Evolutionary conservation across 305 asterid genomes (phyloP).

Genomic region (Withania somnifera): DNA sequence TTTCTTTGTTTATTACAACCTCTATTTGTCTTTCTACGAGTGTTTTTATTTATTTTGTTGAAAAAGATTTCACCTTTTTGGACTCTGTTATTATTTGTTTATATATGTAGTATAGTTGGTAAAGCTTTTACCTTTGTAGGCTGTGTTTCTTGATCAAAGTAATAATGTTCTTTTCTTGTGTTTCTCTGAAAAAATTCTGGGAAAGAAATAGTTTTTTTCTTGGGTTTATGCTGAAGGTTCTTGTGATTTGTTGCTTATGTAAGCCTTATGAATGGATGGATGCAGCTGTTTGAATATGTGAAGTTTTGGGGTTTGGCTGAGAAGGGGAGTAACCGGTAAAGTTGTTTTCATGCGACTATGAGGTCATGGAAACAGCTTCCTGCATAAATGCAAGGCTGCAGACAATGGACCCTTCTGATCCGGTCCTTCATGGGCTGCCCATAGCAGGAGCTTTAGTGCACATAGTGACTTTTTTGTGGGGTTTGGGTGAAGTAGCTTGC

Average conservation of each 20-base stretch:
- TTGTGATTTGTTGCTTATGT: not conserved
- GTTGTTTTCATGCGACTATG: too few species aligned
- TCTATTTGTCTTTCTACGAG: not conserved
- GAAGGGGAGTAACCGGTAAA: not conserved
- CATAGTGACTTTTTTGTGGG: too few species aligned
- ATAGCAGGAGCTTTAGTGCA: too few species aligned
- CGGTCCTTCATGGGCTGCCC: too few species aligned
- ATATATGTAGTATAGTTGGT: not conserved
- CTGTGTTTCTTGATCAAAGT: not conserved
- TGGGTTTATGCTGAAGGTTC: too few species aligned
- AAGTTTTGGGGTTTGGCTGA: not conserved
- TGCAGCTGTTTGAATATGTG: not conserved
- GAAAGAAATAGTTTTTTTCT: not conserved
- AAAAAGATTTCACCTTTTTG: not conserved
- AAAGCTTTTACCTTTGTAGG: not conserved
- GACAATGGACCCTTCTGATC: too few species aligned
- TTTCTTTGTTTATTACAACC: conserved; percentile 2
- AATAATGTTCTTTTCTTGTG: not conserved
- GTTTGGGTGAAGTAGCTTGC: conserved; percentile 1
- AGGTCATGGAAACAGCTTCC: too few species aligned
- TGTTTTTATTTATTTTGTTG: not conserved
- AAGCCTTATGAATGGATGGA: not conserved
- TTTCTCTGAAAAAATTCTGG: not conserved
- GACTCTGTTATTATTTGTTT: not conserved
- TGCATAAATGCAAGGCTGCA: too few species aligned